Percentiles rank a stretch among this genome's conserved stretches.
Evolutionary conservation across 2,329 filamentous ascomycete genomes (phyloP).

Genomic region (Ophiostoma piceae): DNA sequence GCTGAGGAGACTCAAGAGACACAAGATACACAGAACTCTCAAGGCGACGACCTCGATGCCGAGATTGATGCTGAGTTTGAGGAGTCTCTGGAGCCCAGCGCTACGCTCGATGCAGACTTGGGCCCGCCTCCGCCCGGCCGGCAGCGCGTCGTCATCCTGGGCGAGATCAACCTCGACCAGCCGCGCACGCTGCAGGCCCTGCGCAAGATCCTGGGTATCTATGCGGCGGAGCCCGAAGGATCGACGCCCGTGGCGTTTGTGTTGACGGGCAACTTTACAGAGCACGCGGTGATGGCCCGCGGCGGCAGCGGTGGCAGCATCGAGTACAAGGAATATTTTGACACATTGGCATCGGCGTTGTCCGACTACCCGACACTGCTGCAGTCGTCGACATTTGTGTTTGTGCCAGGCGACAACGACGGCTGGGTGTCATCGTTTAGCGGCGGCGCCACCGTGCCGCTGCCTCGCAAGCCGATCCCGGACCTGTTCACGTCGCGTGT

Average conservation of each 20-base stretch:
- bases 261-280: conserved; percentile 77
- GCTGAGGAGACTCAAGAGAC: too few relatives aligned
- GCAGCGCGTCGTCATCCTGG: conserved; percentile 65
- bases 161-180: conserved; percentile 81
- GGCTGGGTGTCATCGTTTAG: conserved; percentile 90
- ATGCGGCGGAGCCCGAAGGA: conserved; percentile 59
- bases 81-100: not conserved
- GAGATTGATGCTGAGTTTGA: not conserved
- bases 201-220: conserved; percentile 68
- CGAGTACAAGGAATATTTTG: conserved; percentile 95
- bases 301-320: conserved; percentile 74
- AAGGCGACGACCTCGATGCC: conserved; percentile 23
- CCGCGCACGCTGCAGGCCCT: conserved; percentile 77
- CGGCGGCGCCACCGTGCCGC: conserved; percentile 63
- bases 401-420: conserved; percentile 94
- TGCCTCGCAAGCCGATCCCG: conserved; percentile 69
- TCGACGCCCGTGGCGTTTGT: conserved; percentile 73
- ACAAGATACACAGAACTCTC: not conserved
- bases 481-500: conserved; percentile 87
- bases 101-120: not conserved
- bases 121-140: conserved; percentile 35
- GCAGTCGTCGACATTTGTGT: conserved; percentile 75
- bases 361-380: conserved; percentile 79
- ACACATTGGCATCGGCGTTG: conserved; percentile 74
- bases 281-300: conserved; percentile 59